Conservation (phyloP, 208 protist species). For the Trypanosomatidae sp. region DNA sequence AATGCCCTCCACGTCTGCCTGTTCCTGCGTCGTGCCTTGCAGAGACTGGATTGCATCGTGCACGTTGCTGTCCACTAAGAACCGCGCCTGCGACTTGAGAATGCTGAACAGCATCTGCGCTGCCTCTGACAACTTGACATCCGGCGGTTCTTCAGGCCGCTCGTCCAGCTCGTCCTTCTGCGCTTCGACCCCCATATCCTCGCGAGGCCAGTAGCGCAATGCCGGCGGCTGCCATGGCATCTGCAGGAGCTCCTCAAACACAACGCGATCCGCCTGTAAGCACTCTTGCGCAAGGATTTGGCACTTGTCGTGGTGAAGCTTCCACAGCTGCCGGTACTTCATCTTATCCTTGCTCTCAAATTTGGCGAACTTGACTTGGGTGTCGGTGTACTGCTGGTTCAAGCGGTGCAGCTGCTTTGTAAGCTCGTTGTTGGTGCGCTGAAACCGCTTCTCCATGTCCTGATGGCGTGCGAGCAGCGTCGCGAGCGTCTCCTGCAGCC, state of each 20-base stretch:
- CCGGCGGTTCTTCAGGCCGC: slow-evolving; percentile 34
- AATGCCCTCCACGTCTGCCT: slow-evolving; percentile 91
- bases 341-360: slow-evolving; percentile 94
- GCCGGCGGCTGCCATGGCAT: slow-evolving; percentile 87
- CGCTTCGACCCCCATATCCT: slow-evolving; percentile 40
- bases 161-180: slow-evolving; percentile 53
- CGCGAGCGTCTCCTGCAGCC: slow-evolving; percentile 88
- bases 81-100: slow-evolving; percentile 81
- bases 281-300: slow-evolving; percentile 84
- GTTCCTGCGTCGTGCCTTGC: slow-evolving; percentile 75
- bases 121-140: slow-evolving; percentile 74
- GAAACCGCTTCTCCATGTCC: slow-evolving; percentile 90
- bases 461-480: slow-evolving; percentile 90
- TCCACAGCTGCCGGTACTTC: slow-evolving; percentile 94
- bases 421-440: slow-evolving; percentile 93
- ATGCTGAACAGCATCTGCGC: slow-evolving; percentile 87
- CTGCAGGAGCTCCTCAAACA: slow-evolving; percentile 95
- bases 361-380: slow-evolving; percentile 94
- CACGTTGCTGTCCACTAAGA: slow-evolving; percentile 88
- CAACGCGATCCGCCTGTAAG: slow-evolving; percentile 94
- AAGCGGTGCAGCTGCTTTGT: slow-evolving; percentile 94
- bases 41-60: slow-evolving; percentile 60
- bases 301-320: slow-evolving; percentile 94
- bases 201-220: slow-evolving; percentile 78
- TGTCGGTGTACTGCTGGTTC: slow-evolving; percentile 95